Percentiles rank a stretch among this genome's conserved stretches.
Evolutionary conservation across 1,284 basidiomycete genomes (phyloP).

Genomic region (Pholiota adiposa): DNA sequence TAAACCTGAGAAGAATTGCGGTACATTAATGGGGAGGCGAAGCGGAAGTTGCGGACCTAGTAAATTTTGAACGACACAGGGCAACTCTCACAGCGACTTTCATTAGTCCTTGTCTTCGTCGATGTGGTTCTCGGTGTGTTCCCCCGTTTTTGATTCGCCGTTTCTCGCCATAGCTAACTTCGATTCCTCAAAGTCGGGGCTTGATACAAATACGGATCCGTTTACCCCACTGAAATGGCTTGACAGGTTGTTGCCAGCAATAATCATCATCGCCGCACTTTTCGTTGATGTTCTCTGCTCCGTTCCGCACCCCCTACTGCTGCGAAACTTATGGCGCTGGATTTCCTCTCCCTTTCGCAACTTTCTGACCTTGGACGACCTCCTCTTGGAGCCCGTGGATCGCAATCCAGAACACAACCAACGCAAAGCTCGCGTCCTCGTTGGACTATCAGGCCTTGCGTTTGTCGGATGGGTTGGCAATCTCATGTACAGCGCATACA

Average conservation of each 20-base stretch:
- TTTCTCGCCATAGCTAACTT: constrained; percentile 9
- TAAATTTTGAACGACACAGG: constrained; percentile 18
- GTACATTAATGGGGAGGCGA: constrained; percentile 21
- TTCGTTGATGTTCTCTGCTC: constrained; percentile 30
- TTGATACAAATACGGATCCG: constrained; percentile 15
- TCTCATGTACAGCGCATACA: constrained; percentile 39
- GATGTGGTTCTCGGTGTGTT: constrained; percentile 22
- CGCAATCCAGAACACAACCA: constrained; percentile 22
- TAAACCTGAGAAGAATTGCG: constrained; percentile 26
- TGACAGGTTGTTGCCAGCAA: constrained; percentile 36
- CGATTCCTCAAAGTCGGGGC: constrained; percentile 13
- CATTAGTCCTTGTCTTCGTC: constrained; percentile 12
- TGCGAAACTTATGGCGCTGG: constrained; percentile 31
- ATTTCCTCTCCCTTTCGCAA: constrained; percentile 51
- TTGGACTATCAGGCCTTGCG: constrained; percentile 39
- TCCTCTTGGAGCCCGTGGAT: constrained; percentile 42
- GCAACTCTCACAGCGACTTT: constrained; percentile 21
- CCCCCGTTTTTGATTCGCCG: not conserved
- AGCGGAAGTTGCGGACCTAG: constrained; percentile 18
- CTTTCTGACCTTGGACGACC: constrained; percentile 56
- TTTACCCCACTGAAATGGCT: constrained; percentile 25
- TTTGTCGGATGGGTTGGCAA: constrained; percentile 39
- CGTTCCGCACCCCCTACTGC: constrained; percentile 22
- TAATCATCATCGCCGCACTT: constrained; percentile 36
- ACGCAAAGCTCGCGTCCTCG: constrained; percentile 40